Base-by-base conservation (phyloP, 2,329 filamentous ascomycete species). In the Mycosphaerella sp. region DNA sequence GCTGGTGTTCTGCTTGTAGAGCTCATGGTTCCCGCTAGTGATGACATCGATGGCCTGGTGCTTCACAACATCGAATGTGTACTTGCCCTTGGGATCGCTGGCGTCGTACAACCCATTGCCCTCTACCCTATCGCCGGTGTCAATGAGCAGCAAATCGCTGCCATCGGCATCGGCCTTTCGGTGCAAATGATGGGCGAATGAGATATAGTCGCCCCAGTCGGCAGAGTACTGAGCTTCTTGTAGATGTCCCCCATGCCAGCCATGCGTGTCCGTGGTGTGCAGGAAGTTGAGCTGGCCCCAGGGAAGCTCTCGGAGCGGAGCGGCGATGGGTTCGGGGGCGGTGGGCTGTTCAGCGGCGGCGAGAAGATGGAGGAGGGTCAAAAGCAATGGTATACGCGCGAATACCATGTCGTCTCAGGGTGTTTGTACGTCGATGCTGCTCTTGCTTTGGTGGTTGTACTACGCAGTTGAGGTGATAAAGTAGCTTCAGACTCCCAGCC, bases 141-240 rank as follows among this genome's bases (percentile, higher is more conserved):
- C 93, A 59, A 98, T 77, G n/a, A 98, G 76, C n/a, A 98, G 75
- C 12, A 98, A 76, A 69, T 98, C 93, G 29, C 81, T 82, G 43
- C 89, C 90, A 50, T 85, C 78, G 1, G 83, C 80, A 66, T 96
- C 87, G 52, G 90, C 89, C 66, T 82, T 84, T 61, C 83, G 79
- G 53, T 82, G 86, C 78, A 98, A 82, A 67, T 92, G 89, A 36
- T 85, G 78, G 34, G 90, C 83, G 68, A 98, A 96, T 6, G 92
- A 96, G 64, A 97, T 80, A 72, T 97, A 98, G 73, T 98, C 93
- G 55, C 93, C 93, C 90, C 93, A 97, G 71, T 98, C 93, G 45
- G 89, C 92, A 6, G 89, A 91, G 72, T 95, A 98, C 56, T 93
- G 92, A 2, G 89, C 79, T 74, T 98, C 93, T 75, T 91, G 85